These are phyloP conservation scores for Penicillium corylophilum DNA, from an alignment of 2,329 filamentous ascomycete species.

Conservation along the genomic window DNA sequence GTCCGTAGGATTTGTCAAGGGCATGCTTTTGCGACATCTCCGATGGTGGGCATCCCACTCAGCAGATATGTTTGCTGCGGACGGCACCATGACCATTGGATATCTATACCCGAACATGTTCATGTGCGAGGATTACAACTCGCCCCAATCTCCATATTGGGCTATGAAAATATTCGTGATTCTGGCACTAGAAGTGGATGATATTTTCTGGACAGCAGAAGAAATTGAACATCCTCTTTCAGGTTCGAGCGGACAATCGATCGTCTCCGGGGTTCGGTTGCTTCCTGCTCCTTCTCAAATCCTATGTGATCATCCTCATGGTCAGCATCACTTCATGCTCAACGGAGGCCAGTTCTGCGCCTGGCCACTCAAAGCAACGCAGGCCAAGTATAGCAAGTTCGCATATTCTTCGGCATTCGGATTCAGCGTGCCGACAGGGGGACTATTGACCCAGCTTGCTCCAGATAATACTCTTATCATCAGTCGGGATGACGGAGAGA, in stretches of 20 bases:
- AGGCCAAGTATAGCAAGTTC: constrained; percentile 51
- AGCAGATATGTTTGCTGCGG: constrained; percentile 47
- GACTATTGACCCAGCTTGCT: constrained; percentile 33
- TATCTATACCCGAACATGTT: constrained; percentile 47
- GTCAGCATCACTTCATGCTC: constrained; percentile 46
- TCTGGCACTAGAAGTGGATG: constrained; percentile 34
- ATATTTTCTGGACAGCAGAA: constrained; percentile 49
- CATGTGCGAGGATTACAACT: constrained; percentile 58
- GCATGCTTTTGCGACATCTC: constrained; percentile 51
- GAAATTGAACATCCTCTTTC: constrained; percentile 38
- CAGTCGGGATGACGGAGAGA: constrained; percentile 39
- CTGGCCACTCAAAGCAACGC: constrained; percentile 40
- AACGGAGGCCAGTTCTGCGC: constrained; percentile 40
- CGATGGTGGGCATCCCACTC: constrained; percentile 50
- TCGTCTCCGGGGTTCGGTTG: not conserved
- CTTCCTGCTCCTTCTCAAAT: constrained; percentile 44
- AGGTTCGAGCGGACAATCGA: not conserved
- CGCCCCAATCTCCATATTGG: constrained; percentile 57
- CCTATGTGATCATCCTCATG: constrained; percentile 36
- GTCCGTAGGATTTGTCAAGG: constrained; percentile 38
- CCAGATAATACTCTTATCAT: constrained; percentile 40
- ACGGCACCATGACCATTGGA: constrained; percentile 50
- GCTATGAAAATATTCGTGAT: constrained; percentile 52
- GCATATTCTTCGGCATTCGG: constrained; percentile 51
- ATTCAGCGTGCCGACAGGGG: constrained; percentile 45